phyloP scores from a whole-genome alignment of 129 eudicot species.

The Rutidosis leptorrhynchoides region DNA sequence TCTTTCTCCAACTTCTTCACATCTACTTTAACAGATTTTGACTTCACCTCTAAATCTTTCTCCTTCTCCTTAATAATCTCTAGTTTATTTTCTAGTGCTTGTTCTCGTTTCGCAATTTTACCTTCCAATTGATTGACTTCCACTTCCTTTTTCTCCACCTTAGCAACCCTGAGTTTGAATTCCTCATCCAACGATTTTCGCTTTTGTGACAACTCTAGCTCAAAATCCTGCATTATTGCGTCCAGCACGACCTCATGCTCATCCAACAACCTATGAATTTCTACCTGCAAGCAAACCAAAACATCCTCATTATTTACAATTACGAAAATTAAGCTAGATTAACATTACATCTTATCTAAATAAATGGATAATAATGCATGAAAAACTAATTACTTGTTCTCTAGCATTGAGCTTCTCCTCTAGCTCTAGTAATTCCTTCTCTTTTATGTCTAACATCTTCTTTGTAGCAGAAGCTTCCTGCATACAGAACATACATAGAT shows the following conservation, averaged over 20 bases:
- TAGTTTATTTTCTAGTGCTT: constrained; percentile 67
- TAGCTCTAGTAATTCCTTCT: constrained; percentile 59
- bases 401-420: constrained; percentile 65
- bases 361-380: neutral
- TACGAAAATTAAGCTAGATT: neutral
- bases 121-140: constrained; percentile 75
- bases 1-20: constrained; percentile 65
- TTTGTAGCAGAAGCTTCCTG: constrained; percentile 68
- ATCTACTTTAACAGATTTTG: constrained; percentile 61
- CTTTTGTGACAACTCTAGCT: constrained; percentile 73
- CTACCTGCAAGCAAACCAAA: constrained; percentile 57
- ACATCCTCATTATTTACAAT: constrained; percentile 16
- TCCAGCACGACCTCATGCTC: constrained; percentile 68
- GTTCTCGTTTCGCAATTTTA: constrained; percentile 75
- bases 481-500: too few species aligned
- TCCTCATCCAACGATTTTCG: constrained; percentile 62
- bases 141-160: constrained; percentile 69
- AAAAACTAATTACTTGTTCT: constrained; percentile 61
- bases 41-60: constrained; percentile 52
- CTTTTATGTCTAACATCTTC: constrained; percentile 59
- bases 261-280: constrained; percentile 82
- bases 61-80: constrained; percentile 85
- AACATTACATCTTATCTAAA: neutral
- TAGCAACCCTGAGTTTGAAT: constrained; percentile 55
- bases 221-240: constrained; percentile 57